These are phyloP conservation scores for Metschnikowia drakensbergensis DNA, from an alignment of 805 yeast species.

Conservation along the genomic window DNA sequence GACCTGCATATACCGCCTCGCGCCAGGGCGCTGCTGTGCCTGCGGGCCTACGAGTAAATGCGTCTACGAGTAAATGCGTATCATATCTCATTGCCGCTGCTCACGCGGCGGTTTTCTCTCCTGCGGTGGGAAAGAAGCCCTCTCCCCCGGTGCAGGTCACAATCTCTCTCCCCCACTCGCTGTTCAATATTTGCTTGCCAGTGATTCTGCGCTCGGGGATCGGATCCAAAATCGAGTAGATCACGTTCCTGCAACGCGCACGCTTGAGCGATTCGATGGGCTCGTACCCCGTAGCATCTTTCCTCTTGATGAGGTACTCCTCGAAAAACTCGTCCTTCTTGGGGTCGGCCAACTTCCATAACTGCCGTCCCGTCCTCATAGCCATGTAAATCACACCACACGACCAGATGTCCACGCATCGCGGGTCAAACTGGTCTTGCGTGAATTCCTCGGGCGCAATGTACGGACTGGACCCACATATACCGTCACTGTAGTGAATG, in stretches of 20 bases:
- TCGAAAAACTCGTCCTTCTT: slow-evolving; percentile 76
- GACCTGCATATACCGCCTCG: no score
- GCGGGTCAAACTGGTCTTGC: slow-evolving; percentile 65
- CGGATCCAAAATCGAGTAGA: slow-evolving; percentile 91
- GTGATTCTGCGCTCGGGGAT: slow-evolving; percentile 82
- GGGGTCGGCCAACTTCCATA: slow-evolving; percentile 80
- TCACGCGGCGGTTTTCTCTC: not conserved
- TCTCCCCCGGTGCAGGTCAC: slow-evolving; percentile 71
- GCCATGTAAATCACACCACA: slow-evolving; percentile 93
- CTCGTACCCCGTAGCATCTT: slow-evolving; percentile 80
- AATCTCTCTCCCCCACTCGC: slow-evolving; percentile 96
- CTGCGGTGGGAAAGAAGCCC: not conserved
- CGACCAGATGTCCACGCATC: slow-evolving; percentile 86
- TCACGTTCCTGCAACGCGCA: slow-evolving; percentile 87
- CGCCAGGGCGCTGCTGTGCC: no score
- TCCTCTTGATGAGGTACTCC: slow-evolving; percentile 72
- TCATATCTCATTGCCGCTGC: slow-evolving; percentile 2
- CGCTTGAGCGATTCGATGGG: slow-evolving; percentile 85
- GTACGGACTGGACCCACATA: slow-evolving; percentile 85
- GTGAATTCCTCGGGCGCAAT: slow-evolving; percentile 87
- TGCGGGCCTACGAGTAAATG: no score
- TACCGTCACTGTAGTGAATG: slow-evolving; percentile 66
- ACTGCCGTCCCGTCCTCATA: slow-evolving; percentile 88
- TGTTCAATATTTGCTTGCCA: slow-evolving; percentile 79
- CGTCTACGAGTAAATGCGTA: not conserved